Conservation (phyloP, 2,329 filamentous ascomycete genomes). For the Colletotrichum tamarilloi region DNA sequence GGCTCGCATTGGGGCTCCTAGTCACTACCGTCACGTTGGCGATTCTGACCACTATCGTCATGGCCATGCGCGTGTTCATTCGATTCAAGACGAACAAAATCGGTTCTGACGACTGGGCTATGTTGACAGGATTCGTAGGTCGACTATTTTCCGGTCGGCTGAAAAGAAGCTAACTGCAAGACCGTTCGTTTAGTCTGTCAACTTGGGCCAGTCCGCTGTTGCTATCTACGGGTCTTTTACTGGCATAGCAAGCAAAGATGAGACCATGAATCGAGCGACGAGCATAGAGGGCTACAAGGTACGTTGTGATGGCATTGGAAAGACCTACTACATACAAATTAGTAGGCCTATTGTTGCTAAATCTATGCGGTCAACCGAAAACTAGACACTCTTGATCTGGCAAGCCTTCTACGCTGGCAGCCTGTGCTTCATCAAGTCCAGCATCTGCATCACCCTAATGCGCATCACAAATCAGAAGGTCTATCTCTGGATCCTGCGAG, state of each 20-base stretch:
- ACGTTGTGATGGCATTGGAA: neutral
- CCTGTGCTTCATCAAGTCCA: slow-evolving; percentile 38
- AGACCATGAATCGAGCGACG: neutral
- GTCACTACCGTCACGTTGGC: neutral
- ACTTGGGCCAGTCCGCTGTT: neutral
- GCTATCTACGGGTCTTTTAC: neutral
- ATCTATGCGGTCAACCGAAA: neutral
- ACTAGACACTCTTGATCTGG: neutral
- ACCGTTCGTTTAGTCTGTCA: neutral
- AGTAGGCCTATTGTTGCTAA: neutral
- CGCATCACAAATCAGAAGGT: slow-evolving; percentile 39
- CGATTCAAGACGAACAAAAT: neutral
- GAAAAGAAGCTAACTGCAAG: too few species aligned
- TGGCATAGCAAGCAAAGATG: neutral
- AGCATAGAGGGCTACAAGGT: neutral
- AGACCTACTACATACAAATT: neutral
- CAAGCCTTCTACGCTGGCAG: neutral
- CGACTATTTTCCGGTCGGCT: too few species aligned
- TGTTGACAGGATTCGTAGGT: neutral
- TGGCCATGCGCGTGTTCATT: neutral
- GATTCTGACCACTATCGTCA: neutral
- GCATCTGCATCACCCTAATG: slow-evolving; percentile 43
- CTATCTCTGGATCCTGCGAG: slow-evolving; percentile 33
- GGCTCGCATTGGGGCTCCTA: neutral
- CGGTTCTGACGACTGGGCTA: neutral